Percentiles rank a stretch among this genome's conserved stretches.
phyloP scores from a whole-genome alignment of 2,329 filamentous ascomycete species.

The Stagonosporopsis tanaceti region DNA sequence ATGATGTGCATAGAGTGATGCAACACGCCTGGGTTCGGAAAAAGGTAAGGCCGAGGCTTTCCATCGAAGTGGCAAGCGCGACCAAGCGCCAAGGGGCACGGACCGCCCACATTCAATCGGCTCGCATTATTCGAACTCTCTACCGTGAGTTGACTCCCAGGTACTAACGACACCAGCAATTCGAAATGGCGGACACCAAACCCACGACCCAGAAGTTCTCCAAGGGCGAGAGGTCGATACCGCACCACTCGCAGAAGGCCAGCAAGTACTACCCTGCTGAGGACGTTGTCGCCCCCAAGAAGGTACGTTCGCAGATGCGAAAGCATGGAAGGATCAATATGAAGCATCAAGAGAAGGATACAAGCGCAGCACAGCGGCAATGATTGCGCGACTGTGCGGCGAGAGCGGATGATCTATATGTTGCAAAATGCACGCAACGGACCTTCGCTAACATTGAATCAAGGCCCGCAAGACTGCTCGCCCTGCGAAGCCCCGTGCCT shows the following conservation, averaged over 20 bases:
- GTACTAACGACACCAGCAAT: slow-evolving; percentile 50
- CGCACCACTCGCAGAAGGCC: slow-evolving; percentile 87
- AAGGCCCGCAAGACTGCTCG: slow-evolving; percentile 95
- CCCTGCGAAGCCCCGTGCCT: slow-evolving; percentile 84
- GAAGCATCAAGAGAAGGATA: slow-evolving; percentile 26
- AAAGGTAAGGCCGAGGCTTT: no score
- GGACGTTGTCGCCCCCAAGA: slow-evolving; percentile 87
- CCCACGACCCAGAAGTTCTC: slow-evolving; percentile 88
- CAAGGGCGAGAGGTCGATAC: slow-evolving; percentile 93
- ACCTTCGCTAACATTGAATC: slow-evolving; percentile 39
- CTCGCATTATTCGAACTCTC: slow-evolving; percentile 7
- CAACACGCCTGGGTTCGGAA: no score
- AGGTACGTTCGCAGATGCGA: slow-evolving; percentile 73
- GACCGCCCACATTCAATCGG: not conserved
- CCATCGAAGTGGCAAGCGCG: not conserved
- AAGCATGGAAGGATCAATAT: slow-evolving; percentile 20
- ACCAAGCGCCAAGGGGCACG: not conserved
- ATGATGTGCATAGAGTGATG: no score
- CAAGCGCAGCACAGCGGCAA: slow-evolving; percentile 11
- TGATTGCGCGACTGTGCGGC: slow-evolving; percentile 14
- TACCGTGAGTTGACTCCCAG: slow-evolving; percentile 19
- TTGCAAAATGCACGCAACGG: slow-evolving; percentile 14
- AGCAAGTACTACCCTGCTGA: slow-evolving; percentile 99
- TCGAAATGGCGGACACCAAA: slow-evolving; percentile 71
- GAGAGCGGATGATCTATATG: slow-evolving; percentile 11